These are phyloP conservation scores for Penicillium sp. DNA, from an alignment of 2,329 filamentous ascomycete genomes.

Conservation along the genomic window DNA sequence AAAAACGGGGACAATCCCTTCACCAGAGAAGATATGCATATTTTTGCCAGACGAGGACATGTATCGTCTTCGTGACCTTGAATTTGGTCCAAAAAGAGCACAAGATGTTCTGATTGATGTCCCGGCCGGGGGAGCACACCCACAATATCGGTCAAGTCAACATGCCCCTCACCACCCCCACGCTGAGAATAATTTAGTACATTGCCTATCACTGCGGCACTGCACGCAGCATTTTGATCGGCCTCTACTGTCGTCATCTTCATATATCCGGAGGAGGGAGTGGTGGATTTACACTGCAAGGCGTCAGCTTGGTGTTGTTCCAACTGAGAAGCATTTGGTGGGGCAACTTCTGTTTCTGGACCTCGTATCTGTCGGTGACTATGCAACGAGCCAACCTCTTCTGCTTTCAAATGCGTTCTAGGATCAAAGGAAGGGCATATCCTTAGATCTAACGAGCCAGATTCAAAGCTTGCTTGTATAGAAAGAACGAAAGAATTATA, in stretches of 20 bases:
- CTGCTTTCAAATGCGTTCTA: background rate
- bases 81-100: conserved; percentile 24
- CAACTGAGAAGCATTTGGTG: background rate
- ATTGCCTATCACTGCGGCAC: conserved; percentile 8
- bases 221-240: background rate
- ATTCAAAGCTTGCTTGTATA: background rate
- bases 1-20: conserved; percentile 14
- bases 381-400: background rate
- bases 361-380: background rate
- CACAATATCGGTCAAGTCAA: conserved; percentile 26
- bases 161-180: conserved; percentile 8
- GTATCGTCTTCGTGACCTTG: background rate
- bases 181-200: conserved; percentile 20
- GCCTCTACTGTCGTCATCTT: background rate
- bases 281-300: no score
- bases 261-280: background rate
- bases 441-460: background rate
- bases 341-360: background rate
- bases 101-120: conserved; percentile 9
- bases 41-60: conserved; percentile 11
- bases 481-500: background rate
- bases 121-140: conserved; percentile 19
- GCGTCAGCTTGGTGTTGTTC: background rate
- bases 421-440: background rate
- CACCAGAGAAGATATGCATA: conserved; percentile 18